Evolutionary conservation across 805 yeast genomes (phyloP), one percentile per base, ranked within the genome.

Genomic region (Millerago galiae): DNA sequence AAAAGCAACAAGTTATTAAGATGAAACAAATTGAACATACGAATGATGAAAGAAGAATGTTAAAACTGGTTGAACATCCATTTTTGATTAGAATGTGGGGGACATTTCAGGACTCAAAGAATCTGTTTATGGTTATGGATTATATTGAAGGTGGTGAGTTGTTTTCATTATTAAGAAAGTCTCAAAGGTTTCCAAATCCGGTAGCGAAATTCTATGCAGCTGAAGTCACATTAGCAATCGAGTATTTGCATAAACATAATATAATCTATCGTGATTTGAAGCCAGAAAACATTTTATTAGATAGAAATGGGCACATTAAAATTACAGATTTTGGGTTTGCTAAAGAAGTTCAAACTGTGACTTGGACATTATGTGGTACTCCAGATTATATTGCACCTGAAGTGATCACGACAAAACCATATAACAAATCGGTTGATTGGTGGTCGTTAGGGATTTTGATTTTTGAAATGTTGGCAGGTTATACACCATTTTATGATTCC

Each of bases 371-470:
- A 48, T 90, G 97, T 68, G 95, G 95, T 25, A 90, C 97, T 0
- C 97, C 96, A 0, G 96, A 90, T 63, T 90, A 90, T 66, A 88
- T 90, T 54, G 97, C 97, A 1, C 97, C 97, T 2, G 97, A 90
- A 62, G 96, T 90, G 8, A 87, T 90, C 44, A 83, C 95, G 29
- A 83, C 95, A 17, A 89, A 88, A 63, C 95, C 96, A 2, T 90
- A 90, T 67, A 90, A 90, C 65, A 89, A 89, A 62, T 83, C 95
- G 10, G 96, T 90, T 28, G 97, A 90, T 63, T 90, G 97, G 97
- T 90, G 97, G 97, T 87, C 96, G 1, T 75, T 90, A 52, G 97
- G 97, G 9, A 85, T 90, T 27, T 72, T 90, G 42, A 87, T 90
- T 34, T 90, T 79, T 62, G 97, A 90, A 66, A 90, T 90, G 97